Conservation (phyloP, 2,329 filamentous ascomycete genomes). For the Orbilia ellipsospora region DNA sequence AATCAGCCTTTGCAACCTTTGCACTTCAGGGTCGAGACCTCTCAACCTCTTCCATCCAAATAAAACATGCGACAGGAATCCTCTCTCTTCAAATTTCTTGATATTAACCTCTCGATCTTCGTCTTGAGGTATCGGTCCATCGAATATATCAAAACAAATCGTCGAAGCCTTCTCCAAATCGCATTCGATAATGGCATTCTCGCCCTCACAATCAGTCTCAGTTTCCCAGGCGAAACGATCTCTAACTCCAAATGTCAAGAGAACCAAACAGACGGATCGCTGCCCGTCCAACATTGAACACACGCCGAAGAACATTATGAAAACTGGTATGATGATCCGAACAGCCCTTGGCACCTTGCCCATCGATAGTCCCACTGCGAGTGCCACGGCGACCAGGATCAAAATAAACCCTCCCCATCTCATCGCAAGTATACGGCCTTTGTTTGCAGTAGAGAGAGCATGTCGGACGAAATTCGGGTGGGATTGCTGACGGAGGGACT, state of each 20-base stretch:
- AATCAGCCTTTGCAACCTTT: conserved; percentile 37
- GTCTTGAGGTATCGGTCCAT: conserved; percentile 43
- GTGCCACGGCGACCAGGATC: conserved; percentile 23
- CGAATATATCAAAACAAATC: conserved; percentile 40
- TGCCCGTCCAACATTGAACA: conserved; percentile 42
- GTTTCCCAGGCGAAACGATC: conserved; percentile 48
- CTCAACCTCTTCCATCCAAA: conserved; percentile 33
- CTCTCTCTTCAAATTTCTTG: conserved; percentile 21
- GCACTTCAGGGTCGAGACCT: conserved; percentile 41
- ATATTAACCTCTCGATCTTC: conserved; percentile 28
- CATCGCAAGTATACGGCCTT: conserved; percentile 69
- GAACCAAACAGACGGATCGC: conserved; percentile 36
- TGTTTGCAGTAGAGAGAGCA: conserved; percentile 83
- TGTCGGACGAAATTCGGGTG: conserved; percentile 87
- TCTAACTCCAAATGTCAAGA: conserved; percentile 25
- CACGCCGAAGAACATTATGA: conserved; percentile 30
- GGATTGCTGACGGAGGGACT: conserved; percentile 76
- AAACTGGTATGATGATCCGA: conserved; percentile 13
- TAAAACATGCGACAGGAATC: conserved; percentile 30
- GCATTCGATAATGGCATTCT: conserved; percentile 19
- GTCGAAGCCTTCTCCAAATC: conserved; percentile 47
- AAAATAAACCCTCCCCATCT: conserved; percentile 38
- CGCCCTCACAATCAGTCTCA: conserved; percentile 29
- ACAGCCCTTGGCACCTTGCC: conserved; percentile 28
- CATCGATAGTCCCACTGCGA: conserved; percentile 32